Evolutionary conservation across 306 rosid genomes (phyloP).

Genomic region (Carpinus viminea): DNA sequence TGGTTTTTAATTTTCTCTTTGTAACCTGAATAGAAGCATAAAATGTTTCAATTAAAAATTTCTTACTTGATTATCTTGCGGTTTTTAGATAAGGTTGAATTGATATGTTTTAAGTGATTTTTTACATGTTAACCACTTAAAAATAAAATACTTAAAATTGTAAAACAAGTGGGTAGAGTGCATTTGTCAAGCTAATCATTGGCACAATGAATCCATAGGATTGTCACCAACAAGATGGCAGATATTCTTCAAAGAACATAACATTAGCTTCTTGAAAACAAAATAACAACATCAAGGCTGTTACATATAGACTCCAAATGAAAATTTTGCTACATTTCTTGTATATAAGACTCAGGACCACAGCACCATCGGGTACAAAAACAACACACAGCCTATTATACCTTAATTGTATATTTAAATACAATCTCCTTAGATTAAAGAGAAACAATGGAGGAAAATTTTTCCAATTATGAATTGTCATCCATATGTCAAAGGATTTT

Average conservation of each 20-base stretch:
- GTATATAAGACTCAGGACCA: background rate
- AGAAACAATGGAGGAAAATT: slow-evolving; percentile 14
- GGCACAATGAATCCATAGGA: too few species aligned
- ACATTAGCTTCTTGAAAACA: background rate
- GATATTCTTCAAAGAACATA: background rate
- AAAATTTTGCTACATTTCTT: background rate
- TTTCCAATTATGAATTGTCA: background rate
- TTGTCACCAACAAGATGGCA: background rate
- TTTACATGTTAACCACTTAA: too few species aligned
- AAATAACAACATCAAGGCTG: background rate
- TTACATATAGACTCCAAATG: background rate
- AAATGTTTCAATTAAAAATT: too few species aligned
- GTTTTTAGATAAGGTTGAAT: too few species aligned
- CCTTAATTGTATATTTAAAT: background rate
- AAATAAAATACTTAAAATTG: too few species aligned
- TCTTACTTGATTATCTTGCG: too few species aligned
- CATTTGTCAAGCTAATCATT: too few species aligned
- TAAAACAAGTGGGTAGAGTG: too few species aligned
- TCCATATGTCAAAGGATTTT: slow-evolving; percentile 56
- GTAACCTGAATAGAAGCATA: too few species aligned
- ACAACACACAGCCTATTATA: background rate
- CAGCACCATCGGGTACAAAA: background rate
- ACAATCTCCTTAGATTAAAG: background rate
- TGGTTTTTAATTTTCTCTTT: too few species aligned
- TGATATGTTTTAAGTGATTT: too few species aligned